Percentiles rank a stretch among this genome's conserved stretches.
Evolutionary conservation across 2,329 filamentous ascomycete genomes (phyloP).

Genomic region (Ascochyta fabae): DNA sequence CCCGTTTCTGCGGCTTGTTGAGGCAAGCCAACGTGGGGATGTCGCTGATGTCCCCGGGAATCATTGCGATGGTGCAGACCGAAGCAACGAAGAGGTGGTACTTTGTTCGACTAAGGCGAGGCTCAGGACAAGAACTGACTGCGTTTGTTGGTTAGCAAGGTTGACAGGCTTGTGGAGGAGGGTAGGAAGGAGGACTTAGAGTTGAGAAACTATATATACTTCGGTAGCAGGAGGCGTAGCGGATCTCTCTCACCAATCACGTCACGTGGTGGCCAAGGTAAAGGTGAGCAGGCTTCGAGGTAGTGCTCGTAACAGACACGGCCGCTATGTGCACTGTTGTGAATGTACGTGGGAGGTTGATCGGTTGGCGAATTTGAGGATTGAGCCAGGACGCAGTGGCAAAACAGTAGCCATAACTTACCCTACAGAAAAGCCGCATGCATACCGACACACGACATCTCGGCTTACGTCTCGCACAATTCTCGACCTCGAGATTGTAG

Average conservation of each 20-base stretch:
- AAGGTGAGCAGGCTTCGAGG: background rate
- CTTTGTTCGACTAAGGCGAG: too few relatives aligned
- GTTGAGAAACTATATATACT: background rate
- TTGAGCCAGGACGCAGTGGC: too few relatives aligned
- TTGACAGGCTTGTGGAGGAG: background rate
- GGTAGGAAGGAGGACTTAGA: background rate
- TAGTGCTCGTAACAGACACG: background rate
- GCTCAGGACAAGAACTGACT: background rate
- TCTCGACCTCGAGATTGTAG: too few relatives aligned
- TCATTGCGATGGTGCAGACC: background rate
- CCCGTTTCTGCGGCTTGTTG: slow-evolving; percentile 38
- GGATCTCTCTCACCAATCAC: slow-evolving; percentile 1
- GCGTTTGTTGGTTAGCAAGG: background rate
- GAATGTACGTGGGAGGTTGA: too few relatives aligned
- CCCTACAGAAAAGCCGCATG: too few relatives aligned
- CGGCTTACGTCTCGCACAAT: too few relatives aligned
- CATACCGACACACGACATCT: too few relatives aligned
- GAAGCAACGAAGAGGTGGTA: background rate
- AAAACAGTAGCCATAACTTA: too few relatives aligned
- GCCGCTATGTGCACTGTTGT: too few relatives aligned
- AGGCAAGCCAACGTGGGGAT: slow-evolving; percentile 28
- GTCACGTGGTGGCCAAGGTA: background rate
- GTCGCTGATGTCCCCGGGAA: slow-evolving; percentile 17
- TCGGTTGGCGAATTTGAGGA: too few relatives aligned
- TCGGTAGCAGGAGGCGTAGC: background rate